Conservation (phyloP, 129 eudicot genomes). For the Centrapalus pauciflorus region DNA sequence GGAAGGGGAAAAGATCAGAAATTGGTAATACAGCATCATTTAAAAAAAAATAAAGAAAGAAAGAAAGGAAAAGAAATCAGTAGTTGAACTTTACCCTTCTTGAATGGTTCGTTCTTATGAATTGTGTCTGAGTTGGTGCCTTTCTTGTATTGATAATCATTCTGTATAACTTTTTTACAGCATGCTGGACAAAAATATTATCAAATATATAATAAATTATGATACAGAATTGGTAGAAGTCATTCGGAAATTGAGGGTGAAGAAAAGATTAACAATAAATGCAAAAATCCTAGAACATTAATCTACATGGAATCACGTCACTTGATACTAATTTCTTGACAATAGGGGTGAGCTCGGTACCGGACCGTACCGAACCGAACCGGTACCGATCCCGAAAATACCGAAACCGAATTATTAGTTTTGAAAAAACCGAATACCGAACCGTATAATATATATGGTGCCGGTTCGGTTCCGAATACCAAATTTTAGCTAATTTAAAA, state of each 20-base stretch:
- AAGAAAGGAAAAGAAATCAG: conserved; percentile 1
- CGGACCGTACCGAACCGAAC: too few relatives aligned
- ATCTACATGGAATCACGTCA: not conserved
- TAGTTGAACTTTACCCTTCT: conserved; percentile 37
- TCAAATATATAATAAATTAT: not conserved
- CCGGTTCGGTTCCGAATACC: too few relatives aligned
- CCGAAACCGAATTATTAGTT: too few relatives aligned
- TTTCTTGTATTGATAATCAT: conserved; percentile 21
- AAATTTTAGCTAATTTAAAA: too few relatives aligned
- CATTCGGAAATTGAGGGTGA: not conserved
- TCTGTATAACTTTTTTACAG: conserved; percentile 29
- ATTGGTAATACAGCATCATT: not conserved
- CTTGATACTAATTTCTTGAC: not conserved
- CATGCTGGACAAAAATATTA: conserved; percentile 25
- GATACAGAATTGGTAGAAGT: not conserved
- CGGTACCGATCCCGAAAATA: too few relatives aligned
- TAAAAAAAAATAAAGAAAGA: not conserved
- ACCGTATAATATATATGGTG: too few relatives aligned
- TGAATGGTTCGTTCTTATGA: conserved; percentile 30
- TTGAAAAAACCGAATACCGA: too few relatives aligned
- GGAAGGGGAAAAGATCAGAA: too few relatives aligned
- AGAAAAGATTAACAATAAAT: not conserved
- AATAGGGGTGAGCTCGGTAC: too few relatives aligned
- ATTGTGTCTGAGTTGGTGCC: conserved; percentile 21
- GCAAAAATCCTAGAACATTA: not conserved